Evolutionary conservation across 768 basidiomycete species (phyloP).

Genomic region (Serendipita sp.): DNA sequence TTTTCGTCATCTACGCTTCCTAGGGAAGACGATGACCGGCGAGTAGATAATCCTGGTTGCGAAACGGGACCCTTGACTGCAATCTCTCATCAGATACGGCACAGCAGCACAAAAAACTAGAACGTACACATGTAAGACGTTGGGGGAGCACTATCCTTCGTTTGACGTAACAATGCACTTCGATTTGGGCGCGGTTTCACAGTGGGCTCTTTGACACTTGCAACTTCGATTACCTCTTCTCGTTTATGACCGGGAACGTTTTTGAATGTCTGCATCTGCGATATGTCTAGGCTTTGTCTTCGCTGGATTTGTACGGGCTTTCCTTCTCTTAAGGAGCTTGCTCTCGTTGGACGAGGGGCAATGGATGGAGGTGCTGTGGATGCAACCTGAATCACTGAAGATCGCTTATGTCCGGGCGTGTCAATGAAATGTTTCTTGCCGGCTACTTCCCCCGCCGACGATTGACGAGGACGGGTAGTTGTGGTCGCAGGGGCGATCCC

Average conservation of each 20-base stretch:
- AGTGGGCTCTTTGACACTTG: constrained; percentile 54
- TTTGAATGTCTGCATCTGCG: constrained; percentile 36
- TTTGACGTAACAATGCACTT: constrained; percentile 47
- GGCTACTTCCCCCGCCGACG: not conserved
- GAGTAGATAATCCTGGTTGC: not conserved
- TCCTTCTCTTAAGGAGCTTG: constrained; percentile 59
- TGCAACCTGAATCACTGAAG: constrained; percentile 11
- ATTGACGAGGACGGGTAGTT: not conserved
- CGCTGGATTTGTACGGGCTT: constrained; percentile 31
- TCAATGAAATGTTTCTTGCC: constrained; percentile 10
- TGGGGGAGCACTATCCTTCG: constrained; percentile 8
- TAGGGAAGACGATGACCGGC: not conserved
- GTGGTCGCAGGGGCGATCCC: constrained; percentile 3
- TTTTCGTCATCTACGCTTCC: not conserved
- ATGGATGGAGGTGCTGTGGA: constrained; percentile 39
- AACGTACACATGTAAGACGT: constrained; percentile 4
- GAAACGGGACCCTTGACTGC: not conserved
- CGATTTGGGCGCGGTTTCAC: constrained; percentile 63
- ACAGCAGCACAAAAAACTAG: not conserved
- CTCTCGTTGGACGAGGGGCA: constrained; percentile 57
- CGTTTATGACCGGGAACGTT: constrained; percentile 78
- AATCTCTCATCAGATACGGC: not conserved
- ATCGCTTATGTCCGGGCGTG: constrained; percentile 14
- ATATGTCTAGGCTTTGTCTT: constrained; percentile 37
- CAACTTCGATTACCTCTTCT: constrained; percentile 45